Percentiles rank a stretch among this genome's conserved stretches.
Evolutionary conservation across 2,329 filamentous ascomycete genomes (phyloP).

Genomic region (Pseudogymnoascus sp.): DNA sequence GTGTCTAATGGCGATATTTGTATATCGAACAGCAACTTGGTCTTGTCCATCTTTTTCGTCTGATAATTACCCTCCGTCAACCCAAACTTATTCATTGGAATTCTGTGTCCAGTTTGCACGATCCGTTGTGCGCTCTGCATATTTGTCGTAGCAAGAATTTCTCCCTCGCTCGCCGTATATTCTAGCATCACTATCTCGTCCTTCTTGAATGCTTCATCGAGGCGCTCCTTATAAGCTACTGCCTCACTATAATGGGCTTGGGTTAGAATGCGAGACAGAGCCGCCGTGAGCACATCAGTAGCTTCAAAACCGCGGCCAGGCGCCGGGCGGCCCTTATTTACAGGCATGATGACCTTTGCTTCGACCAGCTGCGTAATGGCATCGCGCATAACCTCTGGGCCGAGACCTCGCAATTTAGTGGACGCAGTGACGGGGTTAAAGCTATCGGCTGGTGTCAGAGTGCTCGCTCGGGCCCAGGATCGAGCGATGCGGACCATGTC

Average conservation of each 20-base stretch:
- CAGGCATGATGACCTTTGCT: slow-evolving; percentile 42
- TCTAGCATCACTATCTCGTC: slow-evolving; percentile 38
- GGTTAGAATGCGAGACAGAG: slow-evolving; percentile 49
- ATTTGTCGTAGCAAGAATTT: slow-evolving; percentile 59
- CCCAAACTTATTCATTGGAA: slow-evolving; percentile 58
- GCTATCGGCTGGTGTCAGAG: slow-evolving; percentile 42
- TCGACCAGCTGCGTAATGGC: slow-evolving; percentile 20
- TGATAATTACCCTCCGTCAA: slow-evolving; percentile 66
- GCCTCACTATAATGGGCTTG: slow-evolving; percentile 50
- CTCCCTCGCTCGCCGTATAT: slow-evolving; percentile 52
- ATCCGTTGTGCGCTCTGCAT: slow-evolving; percentile 53
- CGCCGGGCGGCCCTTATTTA: slow-evolving; percentile 49
- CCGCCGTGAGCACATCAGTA: slow-evolving; percentile 48
- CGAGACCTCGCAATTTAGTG: slow-evolving; percentile 34
- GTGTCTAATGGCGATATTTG: slow-evolving; percentile 47
- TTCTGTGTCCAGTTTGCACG: slow-evolving; percentile 42
- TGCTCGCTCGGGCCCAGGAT: slow-evolving; percentile 53
- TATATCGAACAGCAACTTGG: slow-evolving; percentile 56
- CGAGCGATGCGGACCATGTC: slow-evolving; percentile 37
- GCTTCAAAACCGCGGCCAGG: slow-evolving; percentile 55
- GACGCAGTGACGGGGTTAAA: slow-evolving; percentile 43
- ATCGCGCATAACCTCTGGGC: slow-evolving; percentile 15
- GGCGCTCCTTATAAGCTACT: slow-evolving; percentile 47
- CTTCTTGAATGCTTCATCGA: slow-evolving; percentile 47
- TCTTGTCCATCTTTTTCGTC: slow-evolving; percentile 58